A percentile compares a stretch with the other conserved stretches of the same genome.
phyloP scores from a whole-genome alignment of 768 basidiomycete species.

The Gymnopilus dilepis region DNA sequence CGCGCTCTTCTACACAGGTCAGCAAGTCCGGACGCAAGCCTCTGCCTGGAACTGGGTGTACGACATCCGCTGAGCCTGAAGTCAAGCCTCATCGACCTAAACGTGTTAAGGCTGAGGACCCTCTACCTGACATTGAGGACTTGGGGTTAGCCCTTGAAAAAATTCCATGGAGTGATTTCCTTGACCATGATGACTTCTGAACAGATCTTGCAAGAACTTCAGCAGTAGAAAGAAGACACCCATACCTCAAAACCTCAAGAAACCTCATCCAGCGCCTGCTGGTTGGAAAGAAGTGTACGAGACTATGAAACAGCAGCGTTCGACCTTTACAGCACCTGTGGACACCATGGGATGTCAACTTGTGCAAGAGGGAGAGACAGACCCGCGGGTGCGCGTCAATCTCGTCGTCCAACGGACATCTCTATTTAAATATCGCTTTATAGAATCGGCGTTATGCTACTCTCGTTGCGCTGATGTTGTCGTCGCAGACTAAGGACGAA shows the following conservation, averaged over 20 bases:
- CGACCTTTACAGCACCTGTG: slow-evolving; percentile 78
- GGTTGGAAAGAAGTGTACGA: slow-evolving; percentile 75
- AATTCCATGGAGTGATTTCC: too few species aligned
- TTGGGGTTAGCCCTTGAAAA: slow-evolving; percentile 13
- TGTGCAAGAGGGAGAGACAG: slow-evolving; percentile 64
- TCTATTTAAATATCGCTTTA: background rate
- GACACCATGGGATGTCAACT: slow-evolving; percentile 91
- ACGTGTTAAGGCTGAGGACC: slow-evolving; percentile 13
- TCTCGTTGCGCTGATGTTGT: slow-evolving; percentile 93
- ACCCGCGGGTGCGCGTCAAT: slow-evolving; percentile 60
- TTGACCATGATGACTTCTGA: slow-evolving; percentile 5
- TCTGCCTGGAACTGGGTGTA: slow-evolving; percentile 9
- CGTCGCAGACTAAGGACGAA: slow-evolving; percentile 94
- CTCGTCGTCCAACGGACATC: background rate
- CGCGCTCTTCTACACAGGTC: slow-evolving; percentile 17
- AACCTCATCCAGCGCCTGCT: slow-evolving; percentile 70
- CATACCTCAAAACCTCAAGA: slow-evolving; percentile 49
- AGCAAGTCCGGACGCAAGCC: slow-evolving; percentile 21
- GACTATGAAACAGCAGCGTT: slow-evolving; percentile 79
- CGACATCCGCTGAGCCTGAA: background rate
- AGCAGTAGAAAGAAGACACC: slow-evolving; percentile 35
- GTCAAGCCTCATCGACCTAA: slow-evolving; percentile 25
- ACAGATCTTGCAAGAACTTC: background rate
- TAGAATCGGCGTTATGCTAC: slow-evolving; percentile 85
- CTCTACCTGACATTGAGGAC: slow-evolving; percentile 27